phyloP scores from a whole-genome alignment of 2,329 filamentous ascomycete genomes.

The Diaporthe sp. region DNA sequence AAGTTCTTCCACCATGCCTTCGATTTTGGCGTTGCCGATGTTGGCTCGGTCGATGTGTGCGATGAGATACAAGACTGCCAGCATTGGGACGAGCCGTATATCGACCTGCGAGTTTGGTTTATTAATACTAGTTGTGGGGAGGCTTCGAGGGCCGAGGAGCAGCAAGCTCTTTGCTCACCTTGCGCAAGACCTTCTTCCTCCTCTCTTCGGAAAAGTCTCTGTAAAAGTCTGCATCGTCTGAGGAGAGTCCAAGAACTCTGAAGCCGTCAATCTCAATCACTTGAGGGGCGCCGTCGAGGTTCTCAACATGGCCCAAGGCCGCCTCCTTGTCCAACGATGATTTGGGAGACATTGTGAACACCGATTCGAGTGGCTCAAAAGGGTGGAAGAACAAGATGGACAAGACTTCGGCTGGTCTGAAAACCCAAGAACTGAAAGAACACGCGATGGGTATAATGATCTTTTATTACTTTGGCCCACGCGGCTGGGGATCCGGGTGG shows the following conservation, averaged over 20 bases:
- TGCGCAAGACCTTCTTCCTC: constrained; percentile 45
- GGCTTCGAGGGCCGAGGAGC: neutral
- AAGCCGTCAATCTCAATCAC: constrained; percentile 49
- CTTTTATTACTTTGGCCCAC: constrained; percentile 9
- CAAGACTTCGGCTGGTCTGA: neutral
- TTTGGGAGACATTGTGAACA: constrained; percentile 12
- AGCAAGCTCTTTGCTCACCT: constrained; percentile 37
- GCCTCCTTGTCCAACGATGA: constrained; percentile 15
- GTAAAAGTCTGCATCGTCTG: constrained; percentile 51
- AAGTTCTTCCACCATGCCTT: constrained; percentile 45
- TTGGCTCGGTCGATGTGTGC: constrained; percentile 46
- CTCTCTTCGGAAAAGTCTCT: constrained; percentile 46
- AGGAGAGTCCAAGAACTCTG: constrained; percentile 48
- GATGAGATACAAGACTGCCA: constrained; percentile 45
- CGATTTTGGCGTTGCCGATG: constrained; percentile 47
- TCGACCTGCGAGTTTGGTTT: constrained; percentile 37
- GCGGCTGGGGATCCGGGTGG: constrained; percentile 4
- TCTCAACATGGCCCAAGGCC: constrained; percentile 39
- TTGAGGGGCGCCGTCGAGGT: constrained; percentile 35
- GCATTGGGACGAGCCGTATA: constrained; percentile 44
- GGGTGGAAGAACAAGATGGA: neutral
- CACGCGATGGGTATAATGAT: neutral
- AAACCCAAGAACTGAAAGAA: neutral
- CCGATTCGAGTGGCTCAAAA: neutral
- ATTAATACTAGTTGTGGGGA: neutral